These are phyloP conservation scores for Chrysanthemum lavandulifolium DNA, from an alignment of 129 eudicot genomes.

Conservation along the genomic window DNA sequence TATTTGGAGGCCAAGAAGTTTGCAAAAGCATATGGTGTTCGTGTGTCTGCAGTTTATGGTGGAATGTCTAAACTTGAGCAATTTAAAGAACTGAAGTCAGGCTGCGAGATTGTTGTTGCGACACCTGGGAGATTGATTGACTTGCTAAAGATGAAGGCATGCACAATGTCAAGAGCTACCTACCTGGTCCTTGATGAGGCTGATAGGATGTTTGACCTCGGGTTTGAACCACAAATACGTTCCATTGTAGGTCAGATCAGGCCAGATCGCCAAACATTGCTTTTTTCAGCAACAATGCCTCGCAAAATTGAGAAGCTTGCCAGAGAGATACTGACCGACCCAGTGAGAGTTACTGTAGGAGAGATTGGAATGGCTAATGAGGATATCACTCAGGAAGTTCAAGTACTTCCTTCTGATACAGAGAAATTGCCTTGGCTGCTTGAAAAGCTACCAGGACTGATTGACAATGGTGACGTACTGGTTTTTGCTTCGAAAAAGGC, in stretches of 20 bases:
- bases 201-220: conserved; percentile 97
- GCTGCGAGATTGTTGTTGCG: conserved; percentile 91
- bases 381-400: conserved; percentile 91
- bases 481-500: conserved; percentile 95
- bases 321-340: conserved; percentile 86
- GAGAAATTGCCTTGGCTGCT: conserved; percentile 90
- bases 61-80: conserved; percentile 99
- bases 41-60: conserved; percentile 97
- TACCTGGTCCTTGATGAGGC: conserved; percentile 99
- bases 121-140: conserved; percentile 99
- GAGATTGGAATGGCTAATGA: conserved; percentile 98
- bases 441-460: conserved; percentile 74
- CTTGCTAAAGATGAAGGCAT: conserved; percentile 87
- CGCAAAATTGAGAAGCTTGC: conserved; percentile 94
- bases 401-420: conserved; percentile 68
- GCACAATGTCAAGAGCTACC: conserved; percentile 81
- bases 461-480: conserved; percentile 86
- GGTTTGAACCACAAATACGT: conserved; percentile 94
- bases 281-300: conserved; percentile 99
- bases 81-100: conserved; percentile 90
- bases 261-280: conserved; percentile 91
- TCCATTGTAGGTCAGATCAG: conserved; percentile 95
- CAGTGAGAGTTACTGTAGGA: conserved; percentile 93
- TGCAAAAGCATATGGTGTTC: conserved; percentile 75
- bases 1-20: conserved; percentile 90